A percentile compares a stretch with the other conserved stretches of the same genome.
Conservation (phyloP, 345 rosid genomes). For the Atalantia buxifolia region DNA sequence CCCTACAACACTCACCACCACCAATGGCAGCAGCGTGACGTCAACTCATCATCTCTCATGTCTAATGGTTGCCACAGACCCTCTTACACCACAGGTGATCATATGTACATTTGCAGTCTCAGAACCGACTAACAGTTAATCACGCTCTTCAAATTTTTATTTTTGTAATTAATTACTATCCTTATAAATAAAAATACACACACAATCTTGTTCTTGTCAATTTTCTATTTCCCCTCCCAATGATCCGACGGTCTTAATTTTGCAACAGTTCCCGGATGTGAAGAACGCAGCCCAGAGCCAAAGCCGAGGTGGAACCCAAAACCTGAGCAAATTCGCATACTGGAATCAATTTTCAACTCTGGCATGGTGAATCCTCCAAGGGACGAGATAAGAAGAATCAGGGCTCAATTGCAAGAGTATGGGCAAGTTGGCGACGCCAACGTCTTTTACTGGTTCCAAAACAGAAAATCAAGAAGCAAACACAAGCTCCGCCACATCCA, state of each 20-base stretch:
- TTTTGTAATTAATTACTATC: not conserved
- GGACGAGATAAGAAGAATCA: conserved; percentile 89
- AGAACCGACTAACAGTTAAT: not conserved
- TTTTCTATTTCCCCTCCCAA: no score
- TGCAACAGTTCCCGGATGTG: conserved; percentile 48
- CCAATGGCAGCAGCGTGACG: conserved; percentile 97
- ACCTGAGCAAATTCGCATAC: conserved; percentile 94
- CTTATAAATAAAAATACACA: no score
- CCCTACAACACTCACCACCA: conserved; percentile 45
- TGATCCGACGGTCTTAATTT: not conserved
- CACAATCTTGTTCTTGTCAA: not conserved
- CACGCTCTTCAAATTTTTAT: not conserved
- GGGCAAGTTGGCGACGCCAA: conserved; percentile 99
- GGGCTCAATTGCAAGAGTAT: conserved; percentile 86
- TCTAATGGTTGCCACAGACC: conserved; percentile 56
- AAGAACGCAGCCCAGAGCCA: conserved; percentile 93
- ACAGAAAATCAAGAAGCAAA: conserved; percentile 95
- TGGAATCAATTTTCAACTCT: conserved; percentile 94
- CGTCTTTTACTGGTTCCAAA: conserved; percentile 98
- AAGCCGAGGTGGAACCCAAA: conserved; percentile 99
- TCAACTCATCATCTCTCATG: conserved; percentile 58
- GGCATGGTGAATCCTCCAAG: conserved; percentile 99
- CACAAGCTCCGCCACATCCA: conserved; percentile 84
- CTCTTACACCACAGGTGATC: conserved; percentile 59
- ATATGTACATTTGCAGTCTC: not conserved